phyloP scores from a whole-genome alignment of 306 rosid species.

The Potentilla sterilis region DNA sequence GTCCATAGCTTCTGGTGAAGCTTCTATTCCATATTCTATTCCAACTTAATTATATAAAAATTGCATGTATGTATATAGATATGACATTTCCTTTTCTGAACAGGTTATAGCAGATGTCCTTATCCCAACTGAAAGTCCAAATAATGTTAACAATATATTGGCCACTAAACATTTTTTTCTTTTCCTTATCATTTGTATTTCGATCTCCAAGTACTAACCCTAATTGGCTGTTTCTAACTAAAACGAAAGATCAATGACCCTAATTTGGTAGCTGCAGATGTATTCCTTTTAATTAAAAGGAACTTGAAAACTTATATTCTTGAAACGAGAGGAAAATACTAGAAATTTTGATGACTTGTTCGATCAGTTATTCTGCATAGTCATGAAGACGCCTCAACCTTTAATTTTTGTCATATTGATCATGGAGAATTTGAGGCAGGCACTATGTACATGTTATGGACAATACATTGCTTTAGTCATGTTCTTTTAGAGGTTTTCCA shows the following conservation, averaged over 20 bases:
- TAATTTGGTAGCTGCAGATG: neutral
- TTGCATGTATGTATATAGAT: neutral
- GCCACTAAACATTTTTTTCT: neutral
- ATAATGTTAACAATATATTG: neutral
- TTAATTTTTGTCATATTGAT: neutral
- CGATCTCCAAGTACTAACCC: neutral
- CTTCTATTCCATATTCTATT: neutral
- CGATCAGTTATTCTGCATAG: neutral
- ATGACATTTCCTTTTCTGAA: conserved; percentile 5
- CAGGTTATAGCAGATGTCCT: conserved; percentile 8
- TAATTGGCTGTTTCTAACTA: neutral
- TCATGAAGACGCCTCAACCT: neutral
- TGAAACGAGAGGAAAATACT: neutral
- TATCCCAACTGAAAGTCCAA: conserved; percentile 6
- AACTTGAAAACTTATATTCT: neutral
- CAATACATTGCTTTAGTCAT: neutral
- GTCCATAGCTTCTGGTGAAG: neutral
- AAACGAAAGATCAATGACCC: too few species aligned
- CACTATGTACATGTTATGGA: neutral
- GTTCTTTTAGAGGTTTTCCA: neutral
- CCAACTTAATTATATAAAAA: neutral
- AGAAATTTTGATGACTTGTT: neutral
- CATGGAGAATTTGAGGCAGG: neutral
- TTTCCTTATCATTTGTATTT: conserved; percentile 3
- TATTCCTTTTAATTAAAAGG: neutral